Evolutionary conservation across 495 filamentous ascomycete species (phyloP).

Genomic region (Wilcoxina mikolae): DNA sequence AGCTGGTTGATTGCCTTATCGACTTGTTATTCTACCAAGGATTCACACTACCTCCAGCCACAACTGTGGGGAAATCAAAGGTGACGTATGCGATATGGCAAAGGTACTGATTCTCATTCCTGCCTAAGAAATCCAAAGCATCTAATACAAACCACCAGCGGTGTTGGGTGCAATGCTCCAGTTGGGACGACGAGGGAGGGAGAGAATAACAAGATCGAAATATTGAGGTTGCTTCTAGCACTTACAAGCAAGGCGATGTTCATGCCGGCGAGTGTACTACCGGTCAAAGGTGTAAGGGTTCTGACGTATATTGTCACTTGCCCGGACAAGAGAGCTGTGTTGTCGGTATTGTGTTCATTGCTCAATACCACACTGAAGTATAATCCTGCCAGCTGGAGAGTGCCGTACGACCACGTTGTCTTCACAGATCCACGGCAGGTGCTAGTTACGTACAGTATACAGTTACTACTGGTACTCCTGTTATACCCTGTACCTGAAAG

Average conservation of each 20-base stretch:
- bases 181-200: constrained; percentile 78
- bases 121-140: too few species aligned
- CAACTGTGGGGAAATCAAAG: constrained; percentile 52
- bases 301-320: constrained; percentile 81
- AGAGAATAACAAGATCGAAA: constrained; percentile 83
- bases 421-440: constrained; percentile 89
- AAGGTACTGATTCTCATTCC: too few species aligned
- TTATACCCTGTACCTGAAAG: constrained; percentile 84
- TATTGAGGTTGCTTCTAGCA: constrained; percentile 72
- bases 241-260: constrained; percentile 87
- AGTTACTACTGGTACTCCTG: constrained; percentile 73
- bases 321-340: constrained; percentile 77
- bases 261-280: constrained; percentile 64
- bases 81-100: constrained; percentile 95
- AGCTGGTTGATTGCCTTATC: constrained; percentile 78
- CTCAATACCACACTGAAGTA: constrained; percentile 97
- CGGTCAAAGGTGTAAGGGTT: constrained; percentile 70
- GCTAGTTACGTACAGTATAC: constrained; percentile 79
- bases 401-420: constrained; percentile 86
- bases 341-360: constrained; percentile 79
- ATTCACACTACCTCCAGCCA: constrained; percentile 59
- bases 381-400: constrained; percentile 85
- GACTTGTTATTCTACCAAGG: constrained; percentile 85
- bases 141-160: too few species aligned
- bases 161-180: constrained; percentile 84